Conservation (phyloP, 345 rosid genomes). For the Cardamine occulta region DNA sequence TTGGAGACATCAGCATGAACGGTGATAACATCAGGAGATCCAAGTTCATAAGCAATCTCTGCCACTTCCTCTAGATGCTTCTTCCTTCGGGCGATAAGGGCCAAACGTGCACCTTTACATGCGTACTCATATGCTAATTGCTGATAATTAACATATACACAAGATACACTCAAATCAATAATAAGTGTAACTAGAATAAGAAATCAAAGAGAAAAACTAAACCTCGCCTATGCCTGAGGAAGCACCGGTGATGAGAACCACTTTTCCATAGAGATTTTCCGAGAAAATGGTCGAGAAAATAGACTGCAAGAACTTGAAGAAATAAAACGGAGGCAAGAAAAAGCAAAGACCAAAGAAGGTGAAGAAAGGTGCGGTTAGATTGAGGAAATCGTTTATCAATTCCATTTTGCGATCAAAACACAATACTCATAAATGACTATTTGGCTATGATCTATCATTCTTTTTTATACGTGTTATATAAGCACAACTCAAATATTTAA, state of each 20-base stretch:
- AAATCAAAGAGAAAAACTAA: background rate
- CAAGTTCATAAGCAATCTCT: slow-evolving; percentile 48
- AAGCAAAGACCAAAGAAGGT: slow-evolving; percentile 54
- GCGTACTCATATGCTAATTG: slow-evolving; percentile 63
- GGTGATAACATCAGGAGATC: slow-evolving; percentile 58
- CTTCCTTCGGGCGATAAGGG: slow-evolving; percentile 54
- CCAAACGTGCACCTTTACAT: slow-evolving; percentile 59
- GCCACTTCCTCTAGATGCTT: slow-evolving; percentile 52
- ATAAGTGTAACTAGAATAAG: background rate
- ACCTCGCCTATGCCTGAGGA: slow-evolving; percentile 82
- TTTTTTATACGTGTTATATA: background rate
- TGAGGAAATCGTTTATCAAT: slow-evolving; percentile 51
- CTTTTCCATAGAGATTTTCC: slow-evolving; percentile 58
- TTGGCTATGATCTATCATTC: background rate
- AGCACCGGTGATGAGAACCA: slow-evolving; percentile 65
- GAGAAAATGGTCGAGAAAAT: slow-evolving; percentile 43
- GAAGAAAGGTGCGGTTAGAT: slow-evolving; percentile 55
- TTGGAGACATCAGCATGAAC: slow-evolving; percentile 55
- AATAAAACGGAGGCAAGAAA: slow-evolving; percentile 55
- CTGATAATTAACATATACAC: slow-evolving; percentile 32
- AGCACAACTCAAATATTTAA: background rate
- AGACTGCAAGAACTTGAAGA: slow-evolving; percentile 46
- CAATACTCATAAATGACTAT: background rate
- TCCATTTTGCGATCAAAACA: slow-evolving; percentile 44
- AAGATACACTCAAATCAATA: slow-evolving; percentile 1